Evolutionary conservation across 2,329 filamentous ascomycete genomes (phyloP).

Genomic region (Penicillium sp.): DNA sequence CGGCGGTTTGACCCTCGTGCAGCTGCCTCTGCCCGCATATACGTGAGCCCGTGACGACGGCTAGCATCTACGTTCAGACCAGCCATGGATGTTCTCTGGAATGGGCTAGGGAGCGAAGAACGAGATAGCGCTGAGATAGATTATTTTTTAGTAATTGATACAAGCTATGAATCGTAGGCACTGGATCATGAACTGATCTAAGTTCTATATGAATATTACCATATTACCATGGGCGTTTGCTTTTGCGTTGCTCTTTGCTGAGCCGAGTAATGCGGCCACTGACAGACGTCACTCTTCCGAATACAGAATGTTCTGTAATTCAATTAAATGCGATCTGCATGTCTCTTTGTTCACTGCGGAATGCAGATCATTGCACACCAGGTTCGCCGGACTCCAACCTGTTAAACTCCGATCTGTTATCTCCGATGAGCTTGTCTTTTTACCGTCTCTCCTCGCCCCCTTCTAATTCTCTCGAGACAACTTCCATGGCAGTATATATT

Average conservation of each 20-base stretch:
- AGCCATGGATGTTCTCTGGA: too few relatives aligned
- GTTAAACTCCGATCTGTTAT: background rate
- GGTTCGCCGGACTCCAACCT: background rate
- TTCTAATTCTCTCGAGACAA: background rate
- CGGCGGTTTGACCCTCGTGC: background rate
- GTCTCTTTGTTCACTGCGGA: background rate
- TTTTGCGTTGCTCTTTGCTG: background rate
- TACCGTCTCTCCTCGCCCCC: background rate
- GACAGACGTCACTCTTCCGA: background rate
- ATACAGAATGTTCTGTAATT: background rate
- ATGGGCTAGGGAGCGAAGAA: background rate
- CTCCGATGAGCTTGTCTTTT: background rate
- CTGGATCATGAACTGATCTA: background rate
- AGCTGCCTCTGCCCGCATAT: too few relatives aligned
- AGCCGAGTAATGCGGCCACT: background rate
- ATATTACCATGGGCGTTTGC: background rate
- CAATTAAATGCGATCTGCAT: background rate
- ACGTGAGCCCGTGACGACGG: too few relatives aligned
- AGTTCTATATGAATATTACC: background rate
- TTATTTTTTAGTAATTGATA: background rate
- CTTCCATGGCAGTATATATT: background rate
- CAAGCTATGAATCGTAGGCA: background rate
- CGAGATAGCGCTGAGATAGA: background rate
- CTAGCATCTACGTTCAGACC: too few relatives aligned
- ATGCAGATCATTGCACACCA: background rate